Evolutionary conservation across 192 early-diverging fungal species (phyloP).

Genomic region (Phycomyces blakesleeanus): DNA sequence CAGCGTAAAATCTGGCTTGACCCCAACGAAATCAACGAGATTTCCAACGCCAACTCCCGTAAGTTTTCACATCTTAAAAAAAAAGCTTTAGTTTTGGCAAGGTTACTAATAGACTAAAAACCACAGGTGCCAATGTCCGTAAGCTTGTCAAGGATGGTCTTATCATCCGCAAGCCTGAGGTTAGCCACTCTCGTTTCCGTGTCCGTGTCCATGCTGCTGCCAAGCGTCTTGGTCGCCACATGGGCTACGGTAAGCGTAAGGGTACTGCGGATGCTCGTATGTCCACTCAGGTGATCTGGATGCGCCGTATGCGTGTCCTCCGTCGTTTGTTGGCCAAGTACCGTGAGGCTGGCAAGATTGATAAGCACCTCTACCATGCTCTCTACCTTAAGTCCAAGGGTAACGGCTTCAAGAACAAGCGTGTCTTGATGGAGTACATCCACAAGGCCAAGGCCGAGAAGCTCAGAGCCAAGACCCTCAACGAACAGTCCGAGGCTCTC

Average conservation of each 20-base stretch:
- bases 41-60: slow-evolving; percentile 97
- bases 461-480: slow-evolving; percentile 83
- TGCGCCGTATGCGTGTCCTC: slow-evolving; percentile 96
- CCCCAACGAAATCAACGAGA: slow-evolving; percentile 93
- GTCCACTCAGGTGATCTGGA: slow-evolving; percentile 93
- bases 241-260: slow-evolving; percentile 87
- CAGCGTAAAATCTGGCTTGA: slow-evolving; percentile 98
- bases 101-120: background rate
- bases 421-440: slow-evolving; percentile 99
- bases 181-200: slow-evolving; percentile 88
- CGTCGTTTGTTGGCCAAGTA: slow-evolving; percentile 95
- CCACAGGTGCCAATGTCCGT: slow-evolving; percentile 85
- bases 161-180: slow-evolving; percentile 91
- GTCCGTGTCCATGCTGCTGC: slow-evolving; percentile 86
- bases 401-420: slow-evolving; percentile 99
- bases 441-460: slow-evolving; percentile 99
- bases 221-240: slow-evolving; percentile 97
- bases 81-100: background rate
- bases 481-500: slow-evolving; percentile 98
- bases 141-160: slow-evolving; percentile 97
- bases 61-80: slow-evolving; percentile 40
- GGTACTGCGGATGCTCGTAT: slow-evolving; percentile 98
- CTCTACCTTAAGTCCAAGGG: slow-evolving; percentile 99
- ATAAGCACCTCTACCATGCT: slow-evolving; percentile 91
- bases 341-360: slow-evolving; percentile 97